Evolutionary conservation across 1,284 basidiomycete species (phyloP).

Genomic region (Schizophyllum commune): DNA sequence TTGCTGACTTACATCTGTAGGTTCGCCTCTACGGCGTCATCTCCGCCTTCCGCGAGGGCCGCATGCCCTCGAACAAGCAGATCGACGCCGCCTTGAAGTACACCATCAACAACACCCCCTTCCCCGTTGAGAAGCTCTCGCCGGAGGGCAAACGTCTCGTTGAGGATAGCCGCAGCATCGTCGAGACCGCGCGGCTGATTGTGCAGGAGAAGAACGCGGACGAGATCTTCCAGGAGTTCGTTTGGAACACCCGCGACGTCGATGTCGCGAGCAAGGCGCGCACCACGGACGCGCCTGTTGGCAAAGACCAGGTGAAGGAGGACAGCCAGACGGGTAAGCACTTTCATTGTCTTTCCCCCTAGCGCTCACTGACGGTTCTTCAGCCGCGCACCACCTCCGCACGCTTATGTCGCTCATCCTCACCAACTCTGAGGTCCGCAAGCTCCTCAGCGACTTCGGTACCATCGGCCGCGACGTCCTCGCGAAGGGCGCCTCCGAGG

Average conservation of each 20-base stretch:
- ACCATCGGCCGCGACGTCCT: conserved; percentile 84
- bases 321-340: conserved; percentile 55
- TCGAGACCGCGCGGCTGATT: conserved; percentile 62
- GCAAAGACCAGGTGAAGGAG: conserved; percentile 44
- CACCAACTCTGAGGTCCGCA: conserved; percentile 89
- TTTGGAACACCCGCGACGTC: conserved; percentile 66
- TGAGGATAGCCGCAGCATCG: conserved; percentile 67
- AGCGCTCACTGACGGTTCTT: background rate
- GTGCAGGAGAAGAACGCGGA: conserved; percentile 81
- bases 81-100: conserved; percentile 70
- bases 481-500: conserved; percentile 71
- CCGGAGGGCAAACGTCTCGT: conserved; percentile 72
- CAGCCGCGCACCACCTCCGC: conserved; percentile 78
- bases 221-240: conserved; percentile 83
- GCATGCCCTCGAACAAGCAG: conserved; percentile 75
- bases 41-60: conserved; percentile 70
- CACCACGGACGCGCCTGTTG: conserved; percentile 16
- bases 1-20: conserved; percentile 19
- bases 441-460: conserved; percentile 77
- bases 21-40: conserved; percentile 72
- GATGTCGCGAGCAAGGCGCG: conserved; percentile 33
- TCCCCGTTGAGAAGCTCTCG: conserved; percentile 58
- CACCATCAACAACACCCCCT: conserved; percentile 58
- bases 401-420: conserved; percentile 77
- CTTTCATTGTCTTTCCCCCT: no score